These are phyloP conservation scores for Rhipidocladum racemiflorum DNA, from an alignment of 176 grass and related monocot genomes.

Conservation along the genomic window DNA sequence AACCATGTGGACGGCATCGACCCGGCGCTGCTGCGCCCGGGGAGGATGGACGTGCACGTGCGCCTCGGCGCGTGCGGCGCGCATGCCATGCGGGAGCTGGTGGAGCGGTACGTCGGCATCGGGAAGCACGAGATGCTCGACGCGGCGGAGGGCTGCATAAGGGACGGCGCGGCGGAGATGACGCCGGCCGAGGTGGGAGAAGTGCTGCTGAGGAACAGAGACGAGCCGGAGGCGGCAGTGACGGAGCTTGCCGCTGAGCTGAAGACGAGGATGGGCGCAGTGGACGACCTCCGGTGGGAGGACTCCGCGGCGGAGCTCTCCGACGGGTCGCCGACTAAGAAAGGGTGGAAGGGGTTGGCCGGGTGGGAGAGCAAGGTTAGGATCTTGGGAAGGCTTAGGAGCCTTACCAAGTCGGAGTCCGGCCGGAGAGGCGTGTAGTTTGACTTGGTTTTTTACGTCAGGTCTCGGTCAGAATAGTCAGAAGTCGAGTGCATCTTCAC, in stretches of 20 bases:
- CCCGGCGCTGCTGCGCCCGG: conserved; percentile 76
- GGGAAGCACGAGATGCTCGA: conserved; percentile 54
- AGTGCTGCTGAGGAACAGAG: conserved; percentile 77
- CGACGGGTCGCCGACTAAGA: conserved; percentile 75
- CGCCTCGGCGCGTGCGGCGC: conserved; percentile 63
- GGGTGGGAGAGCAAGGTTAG: conserved; percentile 89
- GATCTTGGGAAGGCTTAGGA: conserved; percentile 74
- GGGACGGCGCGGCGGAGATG: conserved; percentile 72
- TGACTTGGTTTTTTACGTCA: conserved; percentile 9
- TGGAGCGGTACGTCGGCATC: conserved; percentile 54
- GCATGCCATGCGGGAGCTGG: conserved; percentile 73
- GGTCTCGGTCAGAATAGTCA: not conserved
- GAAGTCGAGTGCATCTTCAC: not conserved
- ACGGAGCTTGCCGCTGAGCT: conserved; percentile 68
- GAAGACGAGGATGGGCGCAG: conserved; percentile 35
- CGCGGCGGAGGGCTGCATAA: conserved; percentile 48
- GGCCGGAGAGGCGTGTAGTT: conserved; percentile 65
- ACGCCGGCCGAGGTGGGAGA: conserved; percentile 92
- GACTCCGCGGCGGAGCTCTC: conserved; percentile 64
- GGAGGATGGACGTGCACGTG: conserved; percentile 96
- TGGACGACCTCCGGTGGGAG: conserved; percentile 44
- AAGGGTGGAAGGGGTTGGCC: conserved; percentile 48
- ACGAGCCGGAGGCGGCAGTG: conserved; percentile 65
- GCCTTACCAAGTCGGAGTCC: conserved; percentile 94
- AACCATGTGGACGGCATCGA: conserved; percentile 92